Evolutionary conservation across 345 rosid species (phyloP), one percentile per base, ranked within the genome.

Genomic region (Eucalyptus marginata): DNA sequence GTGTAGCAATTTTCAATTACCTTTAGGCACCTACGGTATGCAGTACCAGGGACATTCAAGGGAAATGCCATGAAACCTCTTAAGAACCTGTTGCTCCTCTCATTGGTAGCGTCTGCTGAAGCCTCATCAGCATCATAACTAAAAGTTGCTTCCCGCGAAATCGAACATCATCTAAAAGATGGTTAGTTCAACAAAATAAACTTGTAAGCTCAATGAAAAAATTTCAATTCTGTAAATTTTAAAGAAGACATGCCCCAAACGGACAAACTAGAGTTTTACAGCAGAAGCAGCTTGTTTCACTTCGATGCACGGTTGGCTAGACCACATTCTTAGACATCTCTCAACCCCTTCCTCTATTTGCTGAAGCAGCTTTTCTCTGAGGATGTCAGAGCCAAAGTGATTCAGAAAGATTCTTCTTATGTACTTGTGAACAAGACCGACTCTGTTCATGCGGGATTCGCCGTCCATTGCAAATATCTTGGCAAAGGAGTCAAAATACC

Each of bases 11-110:
- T 62, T 29, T 62, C 33, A 62, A 29, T 68, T 90, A 93, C 93
- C 93, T 91, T 81, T 47, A 91, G 54, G 85, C 93, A 90, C 36
- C 87, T 86, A 49, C 87, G 87, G 86, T 88, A 90, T 3, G 90
- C 80, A n/a, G 92, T 91, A 40, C 93, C 92, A 29, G 92, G 92
- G 49, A 93, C 43, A 49, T 93, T 90, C 85, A 90, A 18, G 18
- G 94, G 92, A 71, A 92, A 91, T 47, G 92, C 88, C 87, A 91
- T 10, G 17, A 90, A 87, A 27, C 90, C 86, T 33, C 33, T 7
- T 1, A 50, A 10, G 33, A 93, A 7, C 29, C 40, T 50, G 2
- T 13, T 29, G 64, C 85, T 89, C 43, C 22, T 89, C 10, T 87
- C 90, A 40, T 80, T 58, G 43, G 87, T 46, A 31, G 76, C 88